Base-by-base conservation (phyloP, 163 green algal genomes). In the Chlorella variabilis region DNA sequence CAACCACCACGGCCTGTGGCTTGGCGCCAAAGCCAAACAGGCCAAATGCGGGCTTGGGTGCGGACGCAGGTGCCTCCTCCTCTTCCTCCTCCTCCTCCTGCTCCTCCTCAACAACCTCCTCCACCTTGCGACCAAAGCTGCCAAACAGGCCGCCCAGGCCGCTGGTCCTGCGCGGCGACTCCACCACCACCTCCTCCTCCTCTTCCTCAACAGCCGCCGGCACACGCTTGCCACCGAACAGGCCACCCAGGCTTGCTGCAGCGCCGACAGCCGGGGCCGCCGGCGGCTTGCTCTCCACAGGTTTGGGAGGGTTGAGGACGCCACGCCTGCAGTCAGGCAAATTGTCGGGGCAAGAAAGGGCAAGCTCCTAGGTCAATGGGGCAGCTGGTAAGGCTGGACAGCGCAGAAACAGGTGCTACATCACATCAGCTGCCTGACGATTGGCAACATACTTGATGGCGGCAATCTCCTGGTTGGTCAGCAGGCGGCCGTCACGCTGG, bases 381-480 rank as follows among this genome's bases (percentile, higher is more conserved):
- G 45, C 45, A 54, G 15, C 45, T n/a, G n/a, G n/a, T n/a, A n/a
- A n/a, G n/a, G n/a, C n/a, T n/a, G n/a, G n/a, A n/a, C n/a, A n/a
- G n/a, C n/a, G n/a, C n/a, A n/a, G n/a, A n/a, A n/a, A n/a, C n/a
- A n/a, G n/a, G n/a, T n/a, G n/a, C n/a, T n/a, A n/a, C n/a, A n/a
- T n/a, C n/a, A n/a, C n/a, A n/a, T 54, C 45, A 54, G 15, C 45
- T 54, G 45, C 45, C n/a, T n/a, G n/a, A n/a, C n/a, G n/a, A n/a
- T n/a, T n/a, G n/a, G n/a, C n/a, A n/a, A 51, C 76, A 56, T 45
- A 82, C 54, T 51, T 80, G 78, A 91, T 91, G 20, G 49, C 78
- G 18, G 25, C 61, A 45, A 90, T 83, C 51, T 96, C 88, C 45
- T 84, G 75, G 18, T 65, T 6, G 23, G 56, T 76, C 68, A 96